Conservation (phyloP, 2,329 filamentous ascomycete species). For the Botryotinia globosa region DNA sequence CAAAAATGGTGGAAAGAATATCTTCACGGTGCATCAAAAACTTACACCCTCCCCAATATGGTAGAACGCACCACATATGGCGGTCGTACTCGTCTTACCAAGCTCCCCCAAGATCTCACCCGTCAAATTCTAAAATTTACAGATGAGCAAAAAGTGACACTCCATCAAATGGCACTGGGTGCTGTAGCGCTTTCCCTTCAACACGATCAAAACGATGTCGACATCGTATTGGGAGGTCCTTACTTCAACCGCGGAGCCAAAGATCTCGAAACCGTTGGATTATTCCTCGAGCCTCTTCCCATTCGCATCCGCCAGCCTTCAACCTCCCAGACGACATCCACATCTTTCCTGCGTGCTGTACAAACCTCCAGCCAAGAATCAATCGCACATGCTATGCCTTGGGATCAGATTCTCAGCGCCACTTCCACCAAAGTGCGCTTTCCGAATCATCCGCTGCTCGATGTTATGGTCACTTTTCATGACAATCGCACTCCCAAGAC, state of each 20-base stretch:
- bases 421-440: constrained; percentile 20
- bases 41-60: not conserved
- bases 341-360: constrained; percentile 21
- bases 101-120: not conserved
- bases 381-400: constrained; percentile 37
- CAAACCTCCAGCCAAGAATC: constrained; percentile 31
- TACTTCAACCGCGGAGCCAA: constrained; percentile 34
- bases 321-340: not conserved
- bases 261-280: constrained; percentile 30
- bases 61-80: not conserved
- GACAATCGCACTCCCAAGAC: constrained; percentile 14
- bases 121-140: not conserved
- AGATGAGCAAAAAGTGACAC: constrained; percentile 8
- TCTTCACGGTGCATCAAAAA: not conserved
- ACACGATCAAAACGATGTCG: constrained; percentile 10
- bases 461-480: constrained; percentile 33
- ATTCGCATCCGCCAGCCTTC: constrained; percentile 6
- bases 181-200: constrained; percentile 18
- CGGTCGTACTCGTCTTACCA: not conserved
- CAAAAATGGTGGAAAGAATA: constrained; percentile 17
- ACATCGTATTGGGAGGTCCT: constrained; percentile 36
- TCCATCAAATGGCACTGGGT: constrained; percentile 22
- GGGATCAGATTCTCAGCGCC: constrained; percentile 35
- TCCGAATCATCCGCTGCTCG: constrained; percentile 31
- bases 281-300: constrained; percentile 18